Percentiles rank a stretch among this genome's conserved stretches.
phyloP scores from a whole-genome alignment of 805 yeast genomes.

The Candida germanica region DNA sequence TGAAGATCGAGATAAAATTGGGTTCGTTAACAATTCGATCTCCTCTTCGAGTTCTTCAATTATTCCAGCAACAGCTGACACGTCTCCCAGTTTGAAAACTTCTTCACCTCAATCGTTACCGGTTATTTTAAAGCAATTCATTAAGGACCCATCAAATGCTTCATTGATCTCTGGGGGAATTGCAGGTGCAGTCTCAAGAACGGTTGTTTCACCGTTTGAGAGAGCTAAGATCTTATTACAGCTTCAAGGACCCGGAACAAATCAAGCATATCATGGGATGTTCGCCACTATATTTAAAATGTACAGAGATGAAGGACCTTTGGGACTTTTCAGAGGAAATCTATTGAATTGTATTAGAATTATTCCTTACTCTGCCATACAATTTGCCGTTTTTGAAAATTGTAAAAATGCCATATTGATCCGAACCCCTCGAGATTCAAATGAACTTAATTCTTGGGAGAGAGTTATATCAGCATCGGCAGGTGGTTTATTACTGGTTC shows the following conservation, averaged over 20 bases:
- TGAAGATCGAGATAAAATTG: no score
- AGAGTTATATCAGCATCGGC: conserved; percentile 73
- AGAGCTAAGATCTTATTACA: conserved; percentile 90
- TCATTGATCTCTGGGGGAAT: conserved; percentile 72
- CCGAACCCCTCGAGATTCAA: conserved; percentile 17
- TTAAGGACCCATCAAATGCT: conserved; percentile 52
- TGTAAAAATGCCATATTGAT: conserved; percentile 41
- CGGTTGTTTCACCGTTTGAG: conserved; percentile 93
- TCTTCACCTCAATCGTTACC: no score
- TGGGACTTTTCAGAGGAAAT: conserved; percentile 88
- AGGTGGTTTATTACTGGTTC: conserved; percentile 78
- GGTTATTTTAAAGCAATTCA: neutral
- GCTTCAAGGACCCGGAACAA: conserved; percentile 67
- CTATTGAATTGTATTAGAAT: conserved; percentile 86
- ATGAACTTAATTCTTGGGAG: conserved; percentile 48
- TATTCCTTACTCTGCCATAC: conserved; percentile 93
- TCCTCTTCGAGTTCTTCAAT: no score
- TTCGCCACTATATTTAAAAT: conserved; percentile 70
- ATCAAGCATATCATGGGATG: conserved; percentile 60
- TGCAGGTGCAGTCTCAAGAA: conserved; percentile 79
- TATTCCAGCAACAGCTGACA: no score
- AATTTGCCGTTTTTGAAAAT: conserved; percentile 78
- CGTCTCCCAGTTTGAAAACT: no score
- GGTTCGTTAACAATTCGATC: no score
- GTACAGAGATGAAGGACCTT: conserved; percentile 88